Evolutionary conservation across 192 early-diverging fungal species (phyloP), one percentile per base, ranked within the genome.

Genomic region (Podila minutissima): DNA sequence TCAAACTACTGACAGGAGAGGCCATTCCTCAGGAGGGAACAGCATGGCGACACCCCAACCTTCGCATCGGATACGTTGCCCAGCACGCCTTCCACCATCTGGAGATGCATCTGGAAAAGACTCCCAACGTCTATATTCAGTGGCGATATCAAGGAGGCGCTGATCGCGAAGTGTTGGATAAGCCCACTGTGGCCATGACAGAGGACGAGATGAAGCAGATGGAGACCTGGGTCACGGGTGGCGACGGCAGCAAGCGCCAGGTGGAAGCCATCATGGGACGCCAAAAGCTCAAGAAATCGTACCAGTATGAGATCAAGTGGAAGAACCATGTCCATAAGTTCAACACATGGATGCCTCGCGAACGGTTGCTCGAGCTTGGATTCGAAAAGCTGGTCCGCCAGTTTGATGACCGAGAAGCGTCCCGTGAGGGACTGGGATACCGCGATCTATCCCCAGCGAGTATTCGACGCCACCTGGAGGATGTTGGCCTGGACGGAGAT

Each of bases 11-110:
- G 37, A 93, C 91, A 61, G 94, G 93, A 63, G 93, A 94, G 83
- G 83, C 90, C 37, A 82, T 86, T 13, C 86, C 93, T 32, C 88
- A 92, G 76, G 83, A 85, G 26, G 93, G 93, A 74, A 87, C 86
- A 26, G 88, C 94, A 29, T 92, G 89, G 88, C 89, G 93, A 84
- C 93, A 95, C 79, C 94, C 93, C 83, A 93, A 93, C 82, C 84
- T 95, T 17, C 92, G 94, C 88, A 89, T 95, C 74, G 93, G 93
- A 64, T 94, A 94, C 82, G 92, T 95, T 74, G 92, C 93, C 26
- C 94, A 95, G 75, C 94, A 95, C 82, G 92, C 93, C 66, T 93
- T 95, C 91, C 92, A 95, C 82, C 93, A 95, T 88, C 83, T 95
- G 64, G 92, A 95, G 66, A 89, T 93, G 63, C 94, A 95, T 83